A percentile compares a stretch with the other conserved stretches of the same genome.
phyloP scores from a whole-genome alignment of 371 early-diverging fungal species.

The Chytridium lagenaria region DNA sequence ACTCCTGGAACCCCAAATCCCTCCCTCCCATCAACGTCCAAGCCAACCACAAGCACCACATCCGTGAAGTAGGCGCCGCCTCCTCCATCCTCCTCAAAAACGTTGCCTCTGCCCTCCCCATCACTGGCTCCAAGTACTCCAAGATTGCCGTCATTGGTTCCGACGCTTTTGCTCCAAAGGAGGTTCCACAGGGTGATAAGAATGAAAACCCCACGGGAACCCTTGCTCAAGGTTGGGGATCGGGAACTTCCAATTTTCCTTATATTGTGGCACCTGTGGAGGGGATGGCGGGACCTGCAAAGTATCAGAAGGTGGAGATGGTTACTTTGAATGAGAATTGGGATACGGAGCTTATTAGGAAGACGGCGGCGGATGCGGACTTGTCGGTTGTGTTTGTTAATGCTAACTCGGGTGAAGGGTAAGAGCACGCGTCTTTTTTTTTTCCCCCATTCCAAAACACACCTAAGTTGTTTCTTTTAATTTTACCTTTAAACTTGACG shows the following conservation, averaged over 20 bases:
- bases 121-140: slow-evolving; percentile 29
- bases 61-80: slow-evolving; percentile 61
- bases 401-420: slow-evolving; percentile 65
- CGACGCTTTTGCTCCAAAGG: slow-evolving; percentile 45
- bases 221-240: slow-evolving; percentile 70
- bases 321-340: slow-evolving; percentile 46
- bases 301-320: slow-evolving; percentile 39
- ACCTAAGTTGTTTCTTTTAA: neutral
- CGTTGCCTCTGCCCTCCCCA: slow-evolving; percentile 45
- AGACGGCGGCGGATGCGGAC: slow-evolving; percentile 54
- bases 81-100: slow-evolving; percentile 59
- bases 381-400: slow-evolving; percentile 64
- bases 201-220: slow-evolving; percentile 45
- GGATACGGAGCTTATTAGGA: slow-evolving; percentile 46
- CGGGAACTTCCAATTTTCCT: slow-evolving; percentile 66
- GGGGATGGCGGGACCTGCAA: slow-evolving; percentile 54
- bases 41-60: slow-evolving; percentile 49
- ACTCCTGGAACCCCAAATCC: slow-evolving; percentile 37
- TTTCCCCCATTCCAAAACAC: neutral
- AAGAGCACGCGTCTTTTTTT: neutral
- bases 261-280: slow-evolving; percentile 61
- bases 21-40: slow-evolving; percentile 49
- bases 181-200: slow-evolving; percentile 14
- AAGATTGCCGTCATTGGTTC: slow-evolving; percentile 57
- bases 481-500: neutral